These are phyloP conservation scores for Pulveroboletus sp. DNA, from an alignment of 768 basidiomycete species.

Conservation along the genomic window DNA sequence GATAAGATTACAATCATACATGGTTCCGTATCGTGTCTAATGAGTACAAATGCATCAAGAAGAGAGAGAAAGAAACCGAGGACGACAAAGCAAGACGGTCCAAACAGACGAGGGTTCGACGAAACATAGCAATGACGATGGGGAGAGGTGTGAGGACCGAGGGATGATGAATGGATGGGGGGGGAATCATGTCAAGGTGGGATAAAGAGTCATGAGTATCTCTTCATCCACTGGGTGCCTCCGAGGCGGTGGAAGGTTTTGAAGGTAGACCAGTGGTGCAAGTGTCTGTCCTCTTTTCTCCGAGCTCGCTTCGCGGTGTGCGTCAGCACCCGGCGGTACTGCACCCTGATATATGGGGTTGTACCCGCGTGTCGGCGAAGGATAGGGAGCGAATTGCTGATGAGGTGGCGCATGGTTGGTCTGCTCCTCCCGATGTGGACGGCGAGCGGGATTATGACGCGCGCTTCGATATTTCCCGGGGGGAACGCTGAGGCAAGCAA, in stretches of 20 bases:
- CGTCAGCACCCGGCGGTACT: slow-evolving; percentile 1
- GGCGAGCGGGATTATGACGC: slow-evolving; percentile 48
- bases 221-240: slow-evolving; percentile 73
- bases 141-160: slow-evolving; percentile 3
- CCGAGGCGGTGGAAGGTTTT: slow-evolving; percentile 55
- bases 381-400: slow-evolving; percentile 32
- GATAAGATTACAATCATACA: slow-evolving; percentile 19
- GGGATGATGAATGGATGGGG: background rate
- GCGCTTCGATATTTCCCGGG: slow-evolving; percentile 64
- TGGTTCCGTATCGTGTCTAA: slow-evolving; percentile 19
- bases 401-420: slow-evolving; percentile 11
- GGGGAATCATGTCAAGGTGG: slow-evolving; percentile 29
- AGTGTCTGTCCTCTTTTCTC: slow-evolving; percentile 35
- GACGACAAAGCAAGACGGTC: slow-evolving; percentile 4
- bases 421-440: slow-evolving; percentile 28
- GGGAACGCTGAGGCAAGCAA: slow-evolving; percentile 55
- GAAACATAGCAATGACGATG: slow-evolving; percentile 11
- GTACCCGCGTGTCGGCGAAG: slow-evolving; percentile 23
- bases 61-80: slow-evolving; percentile 19
- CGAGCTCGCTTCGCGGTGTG: background rate
- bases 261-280: slow-evolving; percentile 64
- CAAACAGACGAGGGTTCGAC: background rate
- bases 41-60: slow-evolving; percentile 26
- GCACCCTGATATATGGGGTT: slow-evolving; percentile 9
- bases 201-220: slow-evolving; percentile 58